phyloP scores from a whole-genome alignment of 1,284 basidiomycete species.

The Golubevia pallescens region DNA sequence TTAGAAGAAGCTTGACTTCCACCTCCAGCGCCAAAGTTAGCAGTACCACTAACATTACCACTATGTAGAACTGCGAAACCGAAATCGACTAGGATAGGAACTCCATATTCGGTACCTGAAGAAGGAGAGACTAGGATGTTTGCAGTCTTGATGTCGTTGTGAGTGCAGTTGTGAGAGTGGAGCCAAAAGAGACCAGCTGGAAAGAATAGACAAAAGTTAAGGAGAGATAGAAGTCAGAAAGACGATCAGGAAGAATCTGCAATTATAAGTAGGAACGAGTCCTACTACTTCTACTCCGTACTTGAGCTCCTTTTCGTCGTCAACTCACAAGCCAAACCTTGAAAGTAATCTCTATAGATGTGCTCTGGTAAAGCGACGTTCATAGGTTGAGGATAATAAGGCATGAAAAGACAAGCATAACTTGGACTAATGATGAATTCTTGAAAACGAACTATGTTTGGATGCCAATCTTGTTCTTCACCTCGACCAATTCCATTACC shows the following conservation, averaged over 20 bases:
- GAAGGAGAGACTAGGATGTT: constrained; percentile 33
- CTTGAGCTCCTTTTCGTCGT: too few species aligned
- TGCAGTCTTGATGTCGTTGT: constrained; percentile 50
- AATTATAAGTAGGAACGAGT: too few species aligned
- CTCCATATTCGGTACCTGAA: constrained; percentile 7
- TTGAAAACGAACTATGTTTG: constrained; percentile 35
- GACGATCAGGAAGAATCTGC: too few species aligned
- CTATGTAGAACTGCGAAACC: constrained; percentile 45
- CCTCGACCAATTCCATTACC: too few species aligned
- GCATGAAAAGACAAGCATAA: constrained; percentile 27
- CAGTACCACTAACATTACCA: too few species aligned
- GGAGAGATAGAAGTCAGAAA: too few species aligned
- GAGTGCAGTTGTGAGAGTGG: constrained; percentile 33
- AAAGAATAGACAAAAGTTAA: constrained; percentile 15
- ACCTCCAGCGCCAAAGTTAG: too few species aligned
- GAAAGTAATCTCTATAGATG: constrained; percentile 32
- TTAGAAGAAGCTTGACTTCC: too few species aligned
- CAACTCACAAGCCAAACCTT: background rate
- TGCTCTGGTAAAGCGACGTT: constrained; percentile 37
- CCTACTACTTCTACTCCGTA: too few species aligned
- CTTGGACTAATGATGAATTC: constrained; percentile 36
- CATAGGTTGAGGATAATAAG: constrained; percentile 44
- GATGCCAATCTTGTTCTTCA: constrained; percentile 19
- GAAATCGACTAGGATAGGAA: constrained; percentile 29
- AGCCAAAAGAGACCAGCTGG: constrained; percentile 38